Conservation (phyloP, 2,329 filamentous ascomycete genomes). For the Claviceps sp. region DNA sequence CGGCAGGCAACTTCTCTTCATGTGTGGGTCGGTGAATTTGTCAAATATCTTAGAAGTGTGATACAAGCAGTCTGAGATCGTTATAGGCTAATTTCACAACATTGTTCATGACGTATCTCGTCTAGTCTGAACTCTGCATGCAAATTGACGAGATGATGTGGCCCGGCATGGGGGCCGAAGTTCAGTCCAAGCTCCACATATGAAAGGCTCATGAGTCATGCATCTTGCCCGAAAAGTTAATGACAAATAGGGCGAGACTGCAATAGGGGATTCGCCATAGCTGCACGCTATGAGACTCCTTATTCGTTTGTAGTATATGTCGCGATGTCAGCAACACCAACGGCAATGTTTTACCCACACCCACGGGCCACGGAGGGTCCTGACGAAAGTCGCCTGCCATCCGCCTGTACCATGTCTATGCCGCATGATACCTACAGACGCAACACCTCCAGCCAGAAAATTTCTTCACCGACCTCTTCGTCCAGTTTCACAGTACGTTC, state of each 20-base stretch:
- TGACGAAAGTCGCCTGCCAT: conserved; percentile 11
- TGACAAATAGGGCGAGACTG: conserved; percentile 10
- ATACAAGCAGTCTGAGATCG: conserved; percentile 22
- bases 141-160: conserved; percentile 68
- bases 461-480: not conserved
- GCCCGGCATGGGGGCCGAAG: conserved; percentile 71
- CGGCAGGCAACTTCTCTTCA: conserved; percentile 51
- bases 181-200: conserved; percentile 62
- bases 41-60: conserved; percentile 45
- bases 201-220: conserved; percentile 19
- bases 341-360: not conserved
- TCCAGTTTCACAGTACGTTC: conserved; percentile 30
- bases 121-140: conserved; percentile 59
- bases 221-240: conserved; percentile 8
- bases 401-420: conserved; percentile 16
- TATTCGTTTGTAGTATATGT: conserved; percentile 14
- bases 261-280: conserved; percentile 19
- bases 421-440: conserved; percentile 3
- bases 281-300: conserved; percentile 14
- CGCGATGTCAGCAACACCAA: not conserved
- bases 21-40: conserved; percentile 62
- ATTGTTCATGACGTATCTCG: conserved; percentile 68
- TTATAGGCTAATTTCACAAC: conserved; percentile 52
- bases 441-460: not conserved
- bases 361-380: conserved; percentile 14